Evolutionary conservation across 257 asterid genomes (phyloP), one percentile per base, ranked within the genome.

Genomic region (Buddleja alternifolia): DNA sequence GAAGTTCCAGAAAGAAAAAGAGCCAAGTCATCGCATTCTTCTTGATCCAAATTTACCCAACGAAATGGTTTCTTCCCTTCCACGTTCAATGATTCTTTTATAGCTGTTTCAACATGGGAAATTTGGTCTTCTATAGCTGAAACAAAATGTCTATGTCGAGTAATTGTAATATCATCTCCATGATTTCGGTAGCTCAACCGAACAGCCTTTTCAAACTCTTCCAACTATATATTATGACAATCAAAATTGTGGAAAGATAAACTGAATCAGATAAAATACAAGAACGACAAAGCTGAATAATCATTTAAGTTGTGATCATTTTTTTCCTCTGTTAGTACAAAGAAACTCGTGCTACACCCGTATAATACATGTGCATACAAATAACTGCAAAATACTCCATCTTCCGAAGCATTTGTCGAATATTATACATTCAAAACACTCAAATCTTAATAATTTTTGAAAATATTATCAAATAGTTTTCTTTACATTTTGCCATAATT

Each of bases 121-220:
- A 89, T 83, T 76, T 89, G 95, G 58, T 68, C 81, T 74, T 83
- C 89, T 10, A 89, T 74, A 14, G 51, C 89, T 12, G 95, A 77
- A 67, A 89, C 78, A 78, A 89, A 89, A 63, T 89, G 87, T 67
- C 77, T 79, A 57, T 89, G 96, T 25, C 96, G 82, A 6, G 77
- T 82, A 48, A 82, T 73, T 16, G 95, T 87, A 46, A 82, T 48
- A 65, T 83, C 88, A 66, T 83, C 84, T 32, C 76, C 78, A 44
- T 56, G 84, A 51, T 75, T 87, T 77, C 80, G 75, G 85, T 89
- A 79, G 85, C 96, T 89, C 80, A 75, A 36, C 46, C 79, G 69
- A 75, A 89, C 90, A 34, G 95, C 96, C 70, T 66, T 82, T 73
- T 83, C 96, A 80, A 87, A 87, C 78, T 89, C 96, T 47, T 89